Evolutionary conservation across 129 eudicot genomes (phyloP).

Genomic region (Glebionis coronaria): DNA sequence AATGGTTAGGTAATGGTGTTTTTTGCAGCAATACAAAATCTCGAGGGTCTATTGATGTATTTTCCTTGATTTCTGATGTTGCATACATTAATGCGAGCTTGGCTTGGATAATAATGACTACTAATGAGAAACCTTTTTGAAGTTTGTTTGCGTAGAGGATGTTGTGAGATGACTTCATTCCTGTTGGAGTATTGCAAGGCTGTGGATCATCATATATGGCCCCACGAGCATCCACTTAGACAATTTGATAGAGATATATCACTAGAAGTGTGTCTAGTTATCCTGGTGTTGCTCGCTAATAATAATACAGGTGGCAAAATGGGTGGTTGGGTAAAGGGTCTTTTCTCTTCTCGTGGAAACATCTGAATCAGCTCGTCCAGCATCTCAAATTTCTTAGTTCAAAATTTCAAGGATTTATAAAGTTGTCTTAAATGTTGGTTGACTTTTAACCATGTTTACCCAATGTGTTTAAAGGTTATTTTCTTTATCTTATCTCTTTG

Average conservation of each 20-base stretch:
- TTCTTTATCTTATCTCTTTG: slow-evolving; percentile 1
- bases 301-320: not conserved
- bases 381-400: not conserved
- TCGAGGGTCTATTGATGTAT: slow-evolving; percentile 76
- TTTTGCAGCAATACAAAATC: slow-evolving; percentile 76
- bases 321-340: slow-evolving; percentile 3
- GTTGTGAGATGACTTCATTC: slow-evolving; percentile 96
- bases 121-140: slow-evolving; percentile 96
- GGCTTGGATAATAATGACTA: slow-evolving; percentile 97
- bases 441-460: not conserved
- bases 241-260: slow-evolving; percentile 89
- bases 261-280: slow-evolving; percentile 49
- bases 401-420: not conserved
- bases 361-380: not conserved
- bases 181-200: slow-evolving; percentile 98
- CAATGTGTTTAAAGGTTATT: not conserved
- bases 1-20: slow-evolving; percentile 4
- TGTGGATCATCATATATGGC: slow-evolving; percentile 98
- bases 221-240: slow-evolving; percentile 95
- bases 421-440: not conserved
- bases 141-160: slow-evolving; percentile 92
- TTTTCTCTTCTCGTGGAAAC: not conserved
- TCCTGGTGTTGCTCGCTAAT: slow-evolving; percentile 1
- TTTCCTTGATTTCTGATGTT: slow-evolving; percentile 91
- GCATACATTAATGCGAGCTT: slow-evolving; percentile 90